A percentile compares a stretch with the other conserved stretches of the same genome.
Evolutionary conservation across 345 rosid species (phyloP).

Genomic region (Carallia pectinifolia): DNA sequence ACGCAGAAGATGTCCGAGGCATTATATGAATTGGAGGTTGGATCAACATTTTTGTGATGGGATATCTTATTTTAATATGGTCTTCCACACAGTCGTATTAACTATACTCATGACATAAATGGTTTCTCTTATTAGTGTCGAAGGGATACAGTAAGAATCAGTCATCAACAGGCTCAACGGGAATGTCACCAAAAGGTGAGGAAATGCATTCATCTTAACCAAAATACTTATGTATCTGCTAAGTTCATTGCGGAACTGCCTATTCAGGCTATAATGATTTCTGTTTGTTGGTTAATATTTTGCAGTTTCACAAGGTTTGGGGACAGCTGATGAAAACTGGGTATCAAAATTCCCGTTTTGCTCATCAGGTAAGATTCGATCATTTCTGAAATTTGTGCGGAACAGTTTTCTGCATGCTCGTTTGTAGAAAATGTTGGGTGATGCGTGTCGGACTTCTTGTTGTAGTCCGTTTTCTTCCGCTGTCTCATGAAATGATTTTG

Average conservation of each 20-base stretch:
- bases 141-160: constrained; percentile 50
- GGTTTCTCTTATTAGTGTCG: constrained; percentile 39
- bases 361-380: constrained; percentile 70
- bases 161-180: constrained; percentile 71
- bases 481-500: not conserved
- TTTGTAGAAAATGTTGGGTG: not conserved
- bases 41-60: not conserved
- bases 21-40: constrained; percentile 62
- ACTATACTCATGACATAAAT: constrained; percentile 1
- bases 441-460: not conserved
- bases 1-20: constrained; percentile 38
- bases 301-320: constrained; percentile 92
- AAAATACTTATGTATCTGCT: not conserved
- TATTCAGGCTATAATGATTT: not conserved
- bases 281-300: not conserved
- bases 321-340: constrained; percentile 99
- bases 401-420: not conserved
- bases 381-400: not conserved
- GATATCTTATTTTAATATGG: not conserved
- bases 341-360: constrained; percentile 93
- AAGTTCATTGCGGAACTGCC: no score
- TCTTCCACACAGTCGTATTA: not conserved
- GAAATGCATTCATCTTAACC: not conserved
- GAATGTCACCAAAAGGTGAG: constrained; percentile 70
- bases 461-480: not conserved